Base-by-base conservation (phyloP, 108 stramenopile genomes). In the Parmales sp. region DNA sequence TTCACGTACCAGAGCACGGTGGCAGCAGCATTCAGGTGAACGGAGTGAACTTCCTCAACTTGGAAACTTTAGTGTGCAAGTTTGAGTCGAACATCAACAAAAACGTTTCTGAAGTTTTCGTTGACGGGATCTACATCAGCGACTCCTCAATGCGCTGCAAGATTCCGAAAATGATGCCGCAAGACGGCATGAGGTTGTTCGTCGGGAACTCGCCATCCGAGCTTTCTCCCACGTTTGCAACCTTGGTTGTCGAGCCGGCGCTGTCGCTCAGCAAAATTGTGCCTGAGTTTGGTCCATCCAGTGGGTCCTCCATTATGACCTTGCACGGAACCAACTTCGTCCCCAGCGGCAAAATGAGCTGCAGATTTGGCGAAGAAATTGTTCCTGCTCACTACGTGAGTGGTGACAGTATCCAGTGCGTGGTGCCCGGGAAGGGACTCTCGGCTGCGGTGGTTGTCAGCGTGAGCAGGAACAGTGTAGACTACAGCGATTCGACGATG, bases 21-120 rank as follows among this genome's bases (percentile, higher is more conserved):
- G 79, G 79, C 22, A 80, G 70, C 39, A 68, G 37, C 36, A 45
- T 77, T 18, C 63, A 77, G 13, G 68, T 74, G 1, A 20, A 66
- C 26, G 79, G 79, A 6, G 65, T 66, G 26, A 50, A 73, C 19
- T 80, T 80, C 45, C 43, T 51, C 34, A 64, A 74, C 28, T 28
- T 34, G 54, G 36, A 60, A 34, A 34, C 29, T 20, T 34, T 60
- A 20, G 54, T 60, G 9, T 60, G 54, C 26, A 60, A 39, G 1
- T 70, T 76, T 31, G 73, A n/a, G n/a, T n/a, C n/a, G n/a, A n/a
- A n/a, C n/a, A n/a, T n/a, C n/a, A n/a, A n/a, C n/a, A n/a, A n/a
- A n/a, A n/a, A n/a, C n/a, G n/a, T n/a, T n/a, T n/a, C n/a, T n/a
- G n/a, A n/a, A n/a, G n/a, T n/a, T n/a, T n/a, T n/a, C n/a, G n/a